These are phyloP conservation scores for Sarocladiaceae sp. DNA, from an alignment of 2,329 filamentous ascomycete species.

Conservation along the genomic window DNA sequence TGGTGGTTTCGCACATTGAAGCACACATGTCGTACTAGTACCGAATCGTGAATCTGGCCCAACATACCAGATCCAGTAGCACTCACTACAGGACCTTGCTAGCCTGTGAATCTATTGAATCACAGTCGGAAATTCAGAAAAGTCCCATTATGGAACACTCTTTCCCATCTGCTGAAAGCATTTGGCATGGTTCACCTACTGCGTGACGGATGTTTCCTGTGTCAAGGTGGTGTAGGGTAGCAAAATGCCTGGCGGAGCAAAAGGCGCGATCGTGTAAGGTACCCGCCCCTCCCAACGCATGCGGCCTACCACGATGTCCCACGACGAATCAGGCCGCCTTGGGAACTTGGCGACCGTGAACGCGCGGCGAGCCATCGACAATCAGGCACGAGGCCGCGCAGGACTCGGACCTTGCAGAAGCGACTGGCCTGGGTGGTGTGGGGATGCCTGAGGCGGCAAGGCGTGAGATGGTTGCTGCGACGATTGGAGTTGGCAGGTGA, in stretches of 20 bases:
- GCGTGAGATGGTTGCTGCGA: constrained; percentile 20
- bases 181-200: too few relatives aligned
- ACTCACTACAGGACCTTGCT: too few relatives aligned
- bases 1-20: too few relatives aligned
- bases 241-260: neutral
- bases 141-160: too few relatives aligned
- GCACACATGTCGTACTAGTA: too few relatives aligned
- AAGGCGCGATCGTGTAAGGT: neutral
- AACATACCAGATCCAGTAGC: too few relatives aligned
- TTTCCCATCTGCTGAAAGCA: too few relatives aligned
- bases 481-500: constrained; percentile 13
- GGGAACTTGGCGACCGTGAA: constrained; percentile 14
- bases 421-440: constrained; percentile 8
- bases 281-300: neutral
- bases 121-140: too few relatives aligned
- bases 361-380: neutral
- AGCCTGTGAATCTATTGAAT: too few relatives aligned
- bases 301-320: too few relatives aligned
- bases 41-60: too few relatives aligned
- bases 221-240: neutral
- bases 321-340: constrained; percentile 13
- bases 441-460: constrained; percentile 23
- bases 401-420: constrained; percentile 8
- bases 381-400: neutral
- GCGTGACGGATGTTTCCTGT: too few relatives aligned